A percentile compares a stretch with the other conserved stretches of the same genome.
Conservation (phyloP, 2,329 filamentous ascomycete species). For the Trichophyton equinum region DNA sequence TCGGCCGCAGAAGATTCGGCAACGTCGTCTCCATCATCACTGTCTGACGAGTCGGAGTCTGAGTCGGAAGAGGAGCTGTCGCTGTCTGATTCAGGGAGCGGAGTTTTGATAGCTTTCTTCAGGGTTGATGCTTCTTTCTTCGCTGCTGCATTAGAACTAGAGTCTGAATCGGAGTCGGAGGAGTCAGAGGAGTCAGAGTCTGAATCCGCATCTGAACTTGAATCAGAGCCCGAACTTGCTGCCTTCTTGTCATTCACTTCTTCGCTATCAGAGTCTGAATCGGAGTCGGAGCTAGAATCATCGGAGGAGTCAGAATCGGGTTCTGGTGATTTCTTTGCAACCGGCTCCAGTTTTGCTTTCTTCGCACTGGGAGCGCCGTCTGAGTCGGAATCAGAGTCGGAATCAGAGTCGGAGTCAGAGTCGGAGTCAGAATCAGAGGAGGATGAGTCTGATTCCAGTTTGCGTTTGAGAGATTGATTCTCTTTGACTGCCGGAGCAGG, state of each 20-base stretch:
- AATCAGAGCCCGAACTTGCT: background rate
- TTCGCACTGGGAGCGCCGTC: constrained; percentile 5
- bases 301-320: background rate
- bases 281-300: background rate
- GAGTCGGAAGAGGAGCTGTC: constrained; percentile 13
- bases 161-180: constrained; percentile 17
- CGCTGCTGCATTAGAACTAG: constrained; percentile 27
- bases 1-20: constrained; percentile 12
- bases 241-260: background rate
- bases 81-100: constrained; percentile 24
- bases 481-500: constrained; percentile 18
- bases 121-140: constrained; percentile 18
- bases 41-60: constrained; percentile 12
- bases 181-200: constrained; percentile 27
- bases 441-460: constrained; percentile 38
- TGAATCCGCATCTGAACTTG: constrained; percentile 3
- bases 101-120: constrained; percentile 26
- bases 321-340: background rate
- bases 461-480: constrained; percentile 40
- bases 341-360: constrained; percentile 3
- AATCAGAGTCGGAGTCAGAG: constrained; percentile 6
- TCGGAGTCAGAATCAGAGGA: constrained; percentile 3
- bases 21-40: constrained; percentile 16
- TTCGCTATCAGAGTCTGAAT: background rate
- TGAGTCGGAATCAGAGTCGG: background rate